Conservation (phyloP, 805 yeast genomes). For the Cyberlindnera mrakii region DNA sequence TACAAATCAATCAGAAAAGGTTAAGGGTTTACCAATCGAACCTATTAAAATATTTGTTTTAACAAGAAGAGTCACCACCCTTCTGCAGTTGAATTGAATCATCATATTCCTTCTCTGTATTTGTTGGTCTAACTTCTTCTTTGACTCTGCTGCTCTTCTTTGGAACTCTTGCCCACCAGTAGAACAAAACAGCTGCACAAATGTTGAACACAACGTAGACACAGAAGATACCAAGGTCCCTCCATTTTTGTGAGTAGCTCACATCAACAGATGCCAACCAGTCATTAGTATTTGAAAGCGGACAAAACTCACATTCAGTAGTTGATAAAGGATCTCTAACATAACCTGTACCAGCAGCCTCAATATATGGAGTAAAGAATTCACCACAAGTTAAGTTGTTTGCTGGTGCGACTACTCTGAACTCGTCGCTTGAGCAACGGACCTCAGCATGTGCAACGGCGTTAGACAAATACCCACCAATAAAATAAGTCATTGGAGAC, state of each 20-base stretch:
- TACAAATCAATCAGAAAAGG: too few relatives aligned
- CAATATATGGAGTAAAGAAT: conserved; percentile 36
- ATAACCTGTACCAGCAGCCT: conserved; percentile 24
- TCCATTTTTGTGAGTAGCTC: conserved; percentile 49
- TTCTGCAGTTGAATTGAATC: too few relatives aligned
- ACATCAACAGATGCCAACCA: conserved; percentile 43
- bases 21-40: too few relatives aligned
- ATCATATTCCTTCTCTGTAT: too few relatives aligned
- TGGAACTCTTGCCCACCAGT: conserved; percentile 69
- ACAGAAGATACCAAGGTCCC: conserved; percentile 55
- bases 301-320: conserved; percentile 55
- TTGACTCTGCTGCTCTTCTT: conserved; percentile 37
- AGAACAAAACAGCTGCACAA: conserved; percentile 35
- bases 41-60: too few relatives aligned
- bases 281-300: conserved; percentile 47
- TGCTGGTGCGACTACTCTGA: conserved; percentile 45
- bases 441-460: conserved; percentile 49
- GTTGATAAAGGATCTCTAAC: conserved; percentile 28
- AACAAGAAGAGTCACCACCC: too few relatives aligned
- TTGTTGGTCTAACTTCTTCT: conserved; percentile 58
- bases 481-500: conserved; percentile 64
- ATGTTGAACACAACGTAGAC: conserved; percentile 36
- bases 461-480: conserved; percentile 43
- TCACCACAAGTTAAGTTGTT: conserved; percentile 53
- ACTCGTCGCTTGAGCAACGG: conserved; percentile 43